Evolutionary conservation across 176 grass and related monocot species (phyloP), one percentile per base, ranked within the genome.

Genomic region (Paspalum notatum): DNA sequence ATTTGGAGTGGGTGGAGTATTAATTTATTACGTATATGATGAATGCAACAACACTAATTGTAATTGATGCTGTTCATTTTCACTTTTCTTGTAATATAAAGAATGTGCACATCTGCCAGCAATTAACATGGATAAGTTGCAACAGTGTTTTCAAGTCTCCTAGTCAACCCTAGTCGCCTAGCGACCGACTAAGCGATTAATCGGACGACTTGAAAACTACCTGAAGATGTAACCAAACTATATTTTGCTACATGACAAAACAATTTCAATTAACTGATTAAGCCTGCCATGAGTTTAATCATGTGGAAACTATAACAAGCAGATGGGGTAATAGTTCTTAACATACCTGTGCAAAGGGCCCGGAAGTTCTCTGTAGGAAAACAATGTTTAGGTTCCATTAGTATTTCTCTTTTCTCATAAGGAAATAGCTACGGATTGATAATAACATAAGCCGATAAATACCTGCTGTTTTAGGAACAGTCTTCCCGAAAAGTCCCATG

Each of bases 401-500:
- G 78, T 16, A 66, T 77, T 78, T 52, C 8, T 20, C 5, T 22
- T 6, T 44, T 82, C 4, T 26, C 7, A 41, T 25, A 42, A 50
- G 12, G 48, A 16, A 50, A 5, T 44, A 42, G 17, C 16, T 32
- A 75, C 11, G n/a, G 22, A 9, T 12, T 43, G 8, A 27, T 7
- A 88, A 43, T 32, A 14, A 21, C 16, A 76, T n/a, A 76, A 52
- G 61, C 9, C 37, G 18, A 89, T 12, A 14, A 14, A 38, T 93
- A 99, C 96, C 96, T 79, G 92, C 96, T 49, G 96, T 99, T 82
- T 95, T 99, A 61, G 96, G 96, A 62, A 99, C 96, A 57, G 96
- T 83, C 0, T 99, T 99, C 18, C 96, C 96, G 5, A 95, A 99
- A 83, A 99, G 88, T 49, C 96, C 96, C 72, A 99, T 99, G 66